phyloP scores from a whole-genome alignment of 805 yeast species.

The Millerozyma acaciae region DNA sequence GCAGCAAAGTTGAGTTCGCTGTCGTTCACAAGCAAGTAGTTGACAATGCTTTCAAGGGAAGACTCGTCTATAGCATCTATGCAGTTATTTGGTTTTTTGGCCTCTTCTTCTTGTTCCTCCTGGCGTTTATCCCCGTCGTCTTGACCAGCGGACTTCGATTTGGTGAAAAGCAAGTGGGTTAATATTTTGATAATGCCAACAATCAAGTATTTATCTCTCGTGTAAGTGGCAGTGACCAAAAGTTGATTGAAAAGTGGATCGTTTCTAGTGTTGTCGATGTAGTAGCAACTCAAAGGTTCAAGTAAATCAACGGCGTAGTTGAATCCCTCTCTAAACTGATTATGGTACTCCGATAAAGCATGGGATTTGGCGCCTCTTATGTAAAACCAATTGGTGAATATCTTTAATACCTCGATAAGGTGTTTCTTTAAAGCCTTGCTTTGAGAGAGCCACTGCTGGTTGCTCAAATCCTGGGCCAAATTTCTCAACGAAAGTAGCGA shows the following conservation, averaged over 20 bases:
- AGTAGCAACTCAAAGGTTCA: slow-evolving; percentile 79
- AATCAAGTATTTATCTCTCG: slow-evolving; percentile 66
- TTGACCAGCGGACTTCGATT: slow-evolving; percentile 14
- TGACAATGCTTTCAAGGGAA: slow-evolving; percentile 51
- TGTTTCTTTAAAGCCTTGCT: slow-evolving; percentile 44
- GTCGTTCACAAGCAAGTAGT: slow-evolving; percentile 56
- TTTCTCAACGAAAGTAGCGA: slow-evolving; percentile 73
- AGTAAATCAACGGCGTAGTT: slow-evolving; percentile 72
- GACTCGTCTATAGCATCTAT: slow-evolving; percentile 33
- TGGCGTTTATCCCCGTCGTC: slow-evolving; percentile 14
- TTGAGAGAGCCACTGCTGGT: slow-evolving; percentile 72
- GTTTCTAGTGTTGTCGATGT: slow-evolving; percentile 68
- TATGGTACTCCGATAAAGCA: slow-evolving; percentile 19
- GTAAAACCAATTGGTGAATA: slow-evolving; percentile 32
- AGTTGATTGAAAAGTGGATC: slow-evolving; percentile 64
- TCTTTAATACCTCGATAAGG: slow-evolving; percentile 43
- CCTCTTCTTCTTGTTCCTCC: slow-evolving; percentile 9
- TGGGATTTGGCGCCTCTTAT: slow-evolving; percentile 13
- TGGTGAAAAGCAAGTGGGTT: slow-evolving; percentile 63
- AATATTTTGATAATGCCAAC: slow-evolving; percentile 71
- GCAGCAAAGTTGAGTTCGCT: slow-evolving; percentile 74
- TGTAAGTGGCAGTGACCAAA: slow-evolving; percentile 44
- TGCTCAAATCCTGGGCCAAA: slow-evolving; percentile 74
- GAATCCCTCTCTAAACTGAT: slow-evolving; percentile 52
- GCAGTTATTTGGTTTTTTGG: slow-evolving; percentile 28